Percentiles rank a stretch among this genome's conserved stretches.
phyloP scores from a whole-genome alignment of 2,329 filamentous ascomycete genomes.

The Rutstroemia sp. region DNA sequence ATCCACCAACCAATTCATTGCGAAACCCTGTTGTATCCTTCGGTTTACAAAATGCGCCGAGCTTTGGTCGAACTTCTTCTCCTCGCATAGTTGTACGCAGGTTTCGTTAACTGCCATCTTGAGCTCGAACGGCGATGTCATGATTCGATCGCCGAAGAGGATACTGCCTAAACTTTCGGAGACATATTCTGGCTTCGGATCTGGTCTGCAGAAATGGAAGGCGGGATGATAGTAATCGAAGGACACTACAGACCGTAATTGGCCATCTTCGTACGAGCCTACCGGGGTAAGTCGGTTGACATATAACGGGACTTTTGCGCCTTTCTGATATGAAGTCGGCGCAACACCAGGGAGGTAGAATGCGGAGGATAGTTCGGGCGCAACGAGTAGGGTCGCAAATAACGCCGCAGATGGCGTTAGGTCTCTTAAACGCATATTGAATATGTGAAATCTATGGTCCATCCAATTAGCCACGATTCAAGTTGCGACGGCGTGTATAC shows the following conservation, averaged over 20 bases:
- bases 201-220: conserved; percentile 82
- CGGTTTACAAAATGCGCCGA: conserved; percentile 74
- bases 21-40: conserved; percentile 78
- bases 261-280: conserved; percentile 66
- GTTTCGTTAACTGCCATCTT: conserved; percentile 81
- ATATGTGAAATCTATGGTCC: background rate
- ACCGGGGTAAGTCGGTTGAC: conserved; percentile 91
- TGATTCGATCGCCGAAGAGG: conserved; percentile 92
- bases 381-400: conserved; percentile 41
- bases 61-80: conserved; percentile 55
- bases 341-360: conserved; percentile 97
- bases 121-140: conserved; percentile 89
- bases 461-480: background rate
- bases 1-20: conserved; percentile 93
- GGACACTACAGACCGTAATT: conserved; percentile 84
- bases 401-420: conserved; percentile 38
- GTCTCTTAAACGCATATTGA: conserved; percentile 27
- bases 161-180: conserved; percentile 93
- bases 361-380: conserved; percentile 52
- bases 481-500: background rate
- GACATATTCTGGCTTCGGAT: conserved; percentile 68
- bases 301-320: conserved; percentile 74
- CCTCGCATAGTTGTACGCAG: conserved; percentile 72
- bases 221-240: conserved; percentile 91
- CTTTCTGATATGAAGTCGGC: conserved; percentile 80